phyloP scores from a whole-genome alignment of 352 stramenopile genomes.

The Globisporangium mamillatum region DNA sequence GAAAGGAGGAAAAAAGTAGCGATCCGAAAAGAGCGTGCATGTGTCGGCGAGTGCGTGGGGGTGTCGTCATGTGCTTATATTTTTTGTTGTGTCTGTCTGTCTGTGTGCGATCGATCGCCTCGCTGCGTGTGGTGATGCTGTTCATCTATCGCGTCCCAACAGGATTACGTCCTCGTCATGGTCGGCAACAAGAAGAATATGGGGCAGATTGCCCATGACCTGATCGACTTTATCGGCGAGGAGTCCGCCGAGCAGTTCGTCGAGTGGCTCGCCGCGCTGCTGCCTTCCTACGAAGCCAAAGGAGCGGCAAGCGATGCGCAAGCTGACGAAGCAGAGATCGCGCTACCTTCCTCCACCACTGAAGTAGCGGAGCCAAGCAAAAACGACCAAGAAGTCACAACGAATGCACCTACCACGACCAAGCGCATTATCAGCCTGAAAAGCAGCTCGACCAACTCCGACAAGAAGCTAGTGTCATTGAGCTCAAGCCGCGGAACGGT shows the following conservation, averaged over 20 bases:
- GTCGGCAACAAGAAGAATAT: slow-evolving; percentile 87
- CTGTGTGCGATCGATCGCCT: slow-evolving; percentile 16
- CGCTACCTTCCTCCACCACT: slow-evolving; percentile 9
- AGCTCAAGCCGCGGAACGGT: slow-evolving; percentile 45
- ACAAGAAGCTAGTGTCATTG: slow-evolving; percentile 59
- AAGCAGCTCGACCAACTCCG: slow-evolving; percentile 19
- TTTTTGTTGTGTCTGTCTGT: slow-evolving; percentile 34
- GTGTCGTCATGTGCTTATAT: slow-evolving; percentile 22
- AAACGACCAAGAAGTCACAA: slow-evolving; percentile 16
- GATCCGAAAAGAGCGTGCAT: slow-evolving; percentile 18
- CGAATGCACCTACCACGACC: slow-evolving; percentile 8
- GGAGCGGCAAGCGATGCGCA: slow-evolving; percentile 2
- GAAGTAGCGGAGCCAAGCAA: slow-evolving; percentile 3
- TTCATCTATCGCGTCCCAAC: slow-evolving; percentile 18
- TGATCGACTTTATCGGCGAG: slow-evolving; percentile 83
- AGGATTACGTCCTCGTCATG: slow-evolving; percentile 88
- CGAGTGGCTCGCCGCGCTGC: slow-evolving; percentile 56
- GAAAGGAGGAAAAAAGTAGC: slow-evolving; percentile 12
- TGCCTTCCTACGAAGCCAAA: slow-evolving; percentile 48
- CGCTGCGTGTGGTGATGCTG: slow-evolving; percentile 11
- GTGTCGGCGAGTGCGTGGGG: slow-evolving; percentile 9
- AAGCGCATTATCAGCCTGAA: slow-evolving; percentile 75
- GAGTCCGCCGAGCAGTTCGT: slow-evolving; percentile 74
- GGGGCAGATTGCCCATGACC: slow-evolving; percentile 75
- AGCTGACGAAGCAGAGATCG: slow-evolving; percentile 5